A percentile compares a stretch with the other conserved stretches of the same genome.
These are phyloP conservation scores for Rugonectria rugulosa DNA, from an alignment of 2,329 filamentous ascomycete genomes.

Conservation along the genomic window DNA sequence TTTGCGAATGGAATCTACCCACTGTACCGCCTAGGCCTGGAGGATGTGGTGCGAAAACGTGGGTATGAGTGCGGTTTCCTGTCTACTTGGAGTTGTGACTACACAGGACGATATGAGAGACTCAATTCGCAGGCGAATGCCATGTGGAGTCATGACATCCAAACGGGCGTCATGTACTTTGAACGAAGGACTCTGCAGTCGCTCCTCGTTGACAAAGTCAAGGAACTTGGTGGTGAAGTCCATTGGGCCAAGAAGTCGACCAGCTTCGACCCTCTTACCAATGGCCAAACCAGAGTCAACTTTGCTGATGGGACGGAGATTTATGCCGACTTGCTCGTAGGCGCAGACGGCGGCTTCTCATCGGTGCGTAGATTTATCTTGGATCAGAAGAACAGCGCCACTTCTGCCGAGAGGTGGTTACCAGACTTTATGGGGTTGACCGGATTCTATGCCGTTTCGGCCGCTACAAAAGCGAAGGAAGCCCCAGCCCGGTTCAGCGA, in stretches of 20 bases:
- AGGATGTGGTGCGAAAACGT: conserved; percentile 13
- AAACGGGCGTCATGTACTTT: conserved; percentile 30
- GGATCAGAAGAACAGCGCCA: conserved; percentile 19
- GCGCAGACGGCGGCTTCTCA: conserved; percentile 35
- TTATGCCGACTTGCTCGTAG: conserved; percentile 27
- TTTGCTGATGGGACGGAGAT: conserved; percentile 21
- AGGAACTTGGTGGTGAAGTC: conserved; percentile 26
- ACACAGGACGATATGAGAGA: conserved; percentile 15
- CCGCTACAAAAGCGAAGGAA: neutral
- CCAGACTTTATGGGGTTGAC: conserved; percentile 33
- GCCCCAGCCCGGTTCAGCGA: conserved; percentile 20
- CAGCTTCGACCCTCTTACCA: conserved; percentile 18
- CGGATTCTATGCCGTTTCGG: conserved; percentile 34
- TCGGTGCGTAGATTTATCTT: conserved; percentile 30
- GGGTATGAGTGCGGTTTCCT: conserved; percentile 25
- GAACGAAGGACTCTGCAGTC: conserved; percentile 29
- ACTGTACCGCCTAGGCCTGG: conserved; percentile 28
- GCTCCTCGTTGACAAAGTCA: conserved; percentile 26
- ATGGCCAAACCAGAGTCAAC: conserved; percentile 12
- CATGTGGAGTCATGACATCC: conserved; percentile 30
- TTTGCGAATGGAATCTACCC: conserved; percentile 35
- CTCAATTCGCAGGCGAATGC: conserved; percentile 21
- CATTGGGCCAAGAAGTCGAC: conserved; percentile 30
- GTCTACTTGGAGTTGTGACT: conserved; percentile 26
- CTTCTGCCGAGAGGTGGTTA: conserved; percentile 28